These are phyloP conservation scores for Podaxis carcinomalis DNA, from an alignment of 768 basidiomycete genomes.

Conservation along the genomic window DNA sequence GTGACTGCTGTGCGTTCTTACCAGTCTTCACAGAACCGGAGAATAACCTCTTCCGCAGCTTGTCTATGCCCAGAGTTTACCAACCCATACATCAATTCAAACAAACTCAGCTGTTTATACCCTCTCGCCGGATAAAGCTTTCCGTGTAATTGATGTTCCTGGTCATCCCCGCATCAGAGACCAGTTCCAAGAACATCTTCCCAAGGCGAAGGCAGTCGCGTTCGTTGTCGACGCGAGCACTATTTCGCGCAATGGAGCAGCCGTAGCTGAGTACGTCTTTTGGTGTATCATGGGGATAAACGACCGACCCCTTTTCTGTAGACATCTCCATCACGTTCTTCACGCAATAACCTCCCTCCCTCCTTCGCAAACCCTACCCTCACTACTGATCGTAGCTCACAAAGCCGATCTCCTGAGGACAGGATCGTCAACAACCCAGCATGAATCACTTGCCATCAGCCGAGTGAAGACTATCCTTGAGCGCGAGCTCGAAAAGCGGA, in stretches of 20 bases:
- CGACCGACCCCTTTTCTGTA: slow-evolving; percentile 22
- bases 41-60: slow-evolving; percentile 39
- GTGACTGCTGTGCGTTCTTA: slow-evolving; percentile 54
- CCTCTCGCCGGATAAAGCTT: slow-evolving; percentile 37
- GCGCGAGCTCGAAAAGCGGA: slow-evolving; percentile 79
- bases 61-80: slow-evolving; percentile 55
- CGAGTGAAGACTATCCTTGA: slow-evolving; percentile 78
- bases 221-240: slow-evolving; percentile 82
- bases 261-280: slow-evolving; percentile 74
- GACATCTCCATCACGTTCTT: slow-evolving; percentile 70
- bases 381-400: slow-evolving; percentile 67
- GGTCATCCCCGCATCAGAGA: slow-evolving; percentile 81
- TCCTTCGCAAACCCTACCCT: slow-evolving; percentile 59
- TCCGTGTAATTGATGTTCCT: slow-evolving; percentile 70
- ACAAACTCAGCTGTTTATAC: slow-evolving; percentile 51
- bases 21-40: not conserved
- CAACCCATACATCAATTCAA: slow-evolving; percentile 77
- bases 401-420: slow-evolving; percentile 69
- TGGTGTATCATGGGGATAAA: not conserved
- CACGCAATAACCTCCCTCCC: slow-evolving; percentile 69
- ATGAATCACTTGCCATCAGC: slow-evolving; percentile 47
- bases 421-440: slow-evolving; percentile 25
- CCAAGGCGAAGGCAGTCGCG: slow-evolving; percentile 58
- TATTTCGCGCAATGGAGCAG: slow-evolving; percentile 68
- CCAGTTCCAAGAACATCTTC: slow-evolving; percentile 65